Conservation (phyloP, 495 filamentous ascomycete genomes). For the Aspergillus nidulans region DNA sequence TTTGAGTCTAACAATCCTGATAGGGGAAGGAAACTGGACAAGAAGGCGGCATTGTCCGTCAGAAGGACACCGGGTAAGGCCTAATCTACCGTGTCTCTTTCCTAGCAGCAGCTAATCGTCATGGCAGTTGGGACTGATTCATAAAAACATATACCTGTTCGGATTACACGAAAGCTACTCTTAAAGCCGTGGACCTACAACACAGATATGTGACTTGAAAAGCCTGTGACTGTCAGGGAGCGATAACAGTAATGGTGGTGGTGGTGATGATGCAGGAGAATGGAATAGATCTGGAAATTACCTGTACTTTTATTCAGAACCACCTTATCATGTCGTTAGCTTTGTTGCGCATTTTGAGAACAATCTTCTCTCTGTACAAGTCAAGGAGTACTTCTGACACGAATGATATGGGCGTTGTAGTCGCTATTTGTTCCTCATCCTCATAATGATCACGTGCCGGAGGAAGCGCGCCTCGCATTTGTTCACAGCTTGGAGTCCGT, state of each 20-base stretch:
- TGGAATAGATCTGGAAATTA: conserved; percentile 18
- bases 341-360: not conserved
- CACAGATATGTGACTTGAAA: not conserved
- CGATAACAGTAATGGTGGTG: no score
- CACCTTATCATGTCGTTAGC: conserved; percentile 18
- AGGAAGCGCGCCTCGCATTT: not conserved
- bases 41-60: conserved; percentile 65
- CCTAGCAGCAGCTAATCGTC: conserved; percentile 1
- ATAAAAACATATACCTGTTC: conserved; percentile 1
- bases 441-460: not conserved
- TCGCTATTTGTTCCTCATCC: not conserved
- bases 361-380: conserved; percentile 9
- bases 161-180: not conserved
- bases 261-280: not conserved
- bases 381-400: not conserved
- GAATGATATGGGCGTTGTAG: not conserved
- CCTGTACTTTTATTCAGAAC: conserved; percentile 24
- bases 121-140: conserved; percentile 46
- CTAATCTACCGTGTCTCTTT: not conserved
- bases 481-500: not conserved
- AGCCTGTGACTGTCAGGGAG: not conserved
- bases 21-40: conserved; percentile 73
- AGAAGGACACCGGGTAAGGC: conserved; percentile 77
- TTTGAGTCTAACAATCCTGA: conserved; percentile 3
- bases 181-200: not conserved